Base-by-base conservation (phyloP, 345 rosid species). In the Lepidium aucheri region DNA sequence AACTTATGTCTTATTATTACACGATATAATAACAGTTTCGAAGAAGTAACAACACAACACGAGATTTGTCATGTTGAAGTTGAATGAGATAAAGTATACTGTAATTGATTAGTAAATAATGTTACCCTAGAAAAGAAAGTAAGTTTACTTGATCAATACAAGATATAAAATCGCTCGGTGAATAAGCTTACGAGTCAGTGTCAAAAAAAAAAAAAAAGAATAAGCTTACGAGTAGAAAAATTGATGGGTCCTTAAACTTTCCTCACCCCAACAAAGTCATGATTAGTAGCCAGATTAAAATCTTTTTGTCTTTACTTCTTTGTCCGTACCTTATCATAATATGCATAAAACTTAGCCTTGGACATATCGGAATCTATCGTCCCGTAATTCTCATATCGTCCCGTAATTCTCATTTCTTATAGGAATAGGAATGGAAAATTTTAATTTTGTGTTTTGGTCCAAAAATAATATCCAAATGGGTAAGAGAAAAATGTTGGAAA, bases 281-380 rank as follows among this genome's bases (percentile, higher is more conserved):
- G 22, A 46, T 55, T 14, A 40, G 9, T 11, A 43, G 49, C 42
- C 32, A 33, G 51, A 63, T 16, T 30, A 51, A 52, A 70, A 33
- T 26, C 32, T 13, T 24, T 38, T 65, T 66, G 77, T 66, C 43
- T 73, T 52, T 16, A 17, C 30, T 60, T 53, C 13, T 5, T 66
- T 66, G 68, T 73, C 35, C 14, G 26, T 60, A 22, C 40, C 6
- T 57, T 40, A 14, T 8, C 39, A 53, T 15, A n/a, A 62, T 3
- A 4, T 35, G n/a, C 20, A 5, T 28, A 5, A 28, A 28, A 28
- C 32, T 18, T 34, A 11, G n/a, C n/a, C n/a, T n/a, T n/a, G n/a
- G n/a, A n/a, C n/a, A n/a, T n/a, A n/a, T n/a, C n/a, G n/a, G n/a
- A n/a, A n/a, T n/a, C n/a, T n/a, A n/a, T n/a, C n/a, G n/a, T n/a